Conservation (phyloP, 1,284 basidiomycete species). For the Marasmius sp. region DNA sequence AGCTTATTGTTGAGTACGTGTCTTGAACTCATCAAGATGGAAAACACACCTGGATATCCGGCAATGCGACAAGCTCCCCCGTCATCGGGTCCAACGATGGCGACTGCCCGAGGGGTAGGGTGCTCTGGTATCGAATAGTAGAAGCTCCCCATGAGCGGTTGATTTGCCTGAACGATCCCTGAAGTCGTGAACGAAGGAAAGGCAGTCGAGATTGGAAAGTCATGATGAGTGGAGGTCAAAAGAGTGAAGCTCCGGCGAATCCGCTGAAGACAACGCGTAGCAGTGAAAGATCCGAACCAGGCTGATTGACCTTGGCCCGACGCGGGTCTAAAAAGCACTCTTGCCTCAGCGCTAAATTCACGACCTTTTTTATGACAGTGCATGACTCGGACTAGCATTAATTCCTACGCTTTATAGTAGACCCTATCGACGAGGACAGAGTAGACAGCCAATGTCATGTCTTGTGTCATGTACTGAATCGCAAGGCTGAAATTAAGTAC, state of each 20-base stretch:
- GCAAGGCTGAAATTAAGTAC: no score
- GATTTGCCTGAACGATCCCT: not conserved
- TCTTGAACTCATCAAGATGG: constrained; percentile 2
- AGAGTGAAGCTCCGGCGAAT: not conserved
- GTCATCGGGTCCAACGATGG: constrained; percentile 39
- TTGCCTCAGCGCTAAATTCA: no score
- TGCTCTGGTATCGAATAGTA: not conserved
- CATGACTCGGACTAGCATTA: no score
- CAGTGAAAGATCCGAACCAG: no score
- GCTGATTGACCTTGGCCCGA: no score
- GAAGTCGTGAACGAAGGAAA: not conserved
- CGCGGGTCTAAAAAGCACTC: no score
- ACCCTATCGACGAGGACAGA: no score
- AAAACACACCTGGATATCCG: constrained; percentile 42
- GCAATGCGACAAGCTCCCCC: constrained; percentile 39
- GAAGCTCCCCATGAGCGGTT: not conserved
- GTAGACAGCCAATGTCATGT: no score
- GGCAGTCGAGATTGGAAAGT: not conserved
- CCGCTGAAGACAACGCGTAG: no score
- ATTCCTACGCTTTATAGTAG: no score
- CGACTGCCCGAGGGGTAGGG: not conserved
- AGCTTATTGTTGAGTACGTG: constrained; percentile 3
- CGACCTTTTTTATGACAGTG: no score
- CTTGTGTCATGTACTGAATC: no score
- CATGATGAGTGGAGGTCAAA: not conserved